Evolutionary conservation across 176 grass and related monocot species (phyloP).

Genomic region (Rhynchospora breviuscula): DNA sequence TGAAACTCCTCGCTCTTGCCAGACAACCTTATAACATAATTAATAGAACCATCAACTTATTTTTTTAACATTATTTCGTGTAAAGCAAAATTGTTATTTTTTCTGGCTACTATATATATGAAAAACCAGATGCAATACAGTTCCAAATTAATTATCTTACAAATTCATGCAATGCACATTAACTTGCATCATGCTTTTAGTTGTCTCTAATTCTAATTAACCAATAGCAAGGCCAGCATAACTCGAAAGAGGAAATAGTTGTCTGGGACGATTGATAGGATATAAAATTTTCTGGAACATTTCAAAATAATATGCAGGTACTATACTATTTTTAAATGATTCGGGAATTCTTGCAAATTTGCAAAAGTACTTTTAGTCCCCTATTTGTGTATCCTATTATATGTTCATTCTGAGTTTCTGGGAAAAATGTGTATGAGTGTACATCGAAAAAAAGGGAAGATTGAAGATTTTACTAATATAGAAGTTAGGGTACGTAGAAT

Average conservation of each 20-base stretch:
- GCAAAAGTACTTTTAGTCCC: not conserved
- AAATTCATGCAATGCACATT: too few species aligned
- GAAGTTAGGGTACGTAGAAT: not conserved
- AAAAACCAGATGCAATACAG: not conserved
- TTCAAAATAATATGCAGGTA: too few species aligned
- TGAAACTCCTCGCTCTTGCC: not conserved
- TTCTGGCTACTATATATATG: too few species aligned
- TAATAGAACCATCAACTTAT: not conserved
- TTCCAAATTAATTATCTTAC: not conserved
- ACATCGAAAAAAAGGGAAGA: not conserved
- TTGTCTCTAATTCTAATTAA: too few species aligned
- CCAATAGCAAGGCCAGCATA: too few species aligned
- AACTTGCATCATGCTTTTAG: too few species aligned
- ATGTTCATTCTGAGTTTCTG: not conserved
- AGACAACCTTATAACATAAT: constrained; percentile 19
- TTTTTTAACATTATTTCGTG: not conserved
- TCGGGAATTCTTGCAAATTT: too few species aligned
- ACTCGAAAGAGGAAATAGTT: too few species aligned
- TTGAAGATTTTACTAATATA: not conserved
- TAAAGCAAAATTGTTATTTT: too few species aligned
- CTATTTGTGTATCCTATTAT: not conserved
- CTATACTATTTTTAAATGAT: too few species aligned
- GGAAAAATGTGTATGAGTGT: not conserved
- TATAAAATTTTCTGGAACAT: too few species aligned
- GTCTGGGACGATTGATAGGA: too few species aligned